phyloP scores from a whole-genome alignment of 2,329 filamentous ascomycete species.

The Fusarium tuaranense region DNA sequence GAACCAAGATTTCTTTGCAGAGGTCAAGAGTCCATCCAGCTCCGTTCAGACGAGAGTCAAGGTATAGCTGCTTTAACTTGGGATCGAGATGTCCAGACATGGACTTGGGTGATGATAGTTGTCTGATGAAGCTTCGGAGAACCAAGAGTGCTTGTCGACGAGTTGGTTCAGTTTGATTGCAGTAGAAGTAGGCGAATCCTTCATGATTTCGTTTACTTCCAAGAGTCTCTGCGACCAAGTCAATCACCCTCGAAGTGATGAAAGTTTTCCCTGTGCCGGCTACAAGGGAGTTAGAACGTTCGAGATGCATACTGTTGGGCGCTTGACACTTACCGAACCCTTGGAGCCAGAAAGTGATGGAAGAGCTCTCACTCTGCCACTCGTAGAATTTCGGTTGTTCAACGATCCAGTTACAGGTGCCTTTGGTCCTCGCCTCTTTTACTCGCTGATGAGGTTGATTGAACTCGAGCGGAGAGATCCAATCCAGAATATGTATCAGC shows the following conservation, averaged over 20 bases:
- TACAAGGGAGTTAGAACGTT: not conserved
- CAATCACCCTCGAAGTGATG: not conserved
- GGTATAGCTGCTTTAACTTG: accelerated
- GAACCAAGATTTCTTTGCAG: not conserved
- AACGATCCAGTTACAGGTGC: not conserved
- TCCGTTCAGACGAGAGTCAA: accelerated
- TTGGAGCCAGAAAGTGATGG: not conserved
- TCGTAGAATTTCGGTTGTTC: not conserved
- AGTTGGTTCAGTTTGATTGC: not conserved
- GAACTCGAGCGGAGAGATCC: not conserved
- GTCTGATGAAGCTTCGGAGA: not conserved
- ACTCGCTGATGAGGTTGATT: not conserved
- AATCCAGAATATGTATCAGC: not conserved
- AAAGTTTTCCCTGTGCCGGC: not conserved
- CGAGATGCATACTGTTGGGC: too few relatives aligned
- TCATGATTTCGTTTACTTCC: not conserved
- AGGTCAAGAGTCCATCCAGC: not conserved
- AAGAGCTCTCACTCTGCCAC: not conserved
- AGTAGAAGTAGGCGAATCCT: not conserved
- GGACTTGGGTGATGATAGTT: not conserved
- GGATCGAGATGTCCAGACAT: not conserved
- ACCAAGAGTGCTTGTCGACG: not conserved
- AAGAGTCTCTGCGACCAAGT: not conserved
- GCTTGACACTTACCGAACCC: not conserved
- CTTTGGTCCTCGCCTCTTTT: not conserved